A percentile compares a stretch with the other conserved stretches of the same genome.
Conservation (phyloP, 176 grass and related monocot genomes). For the Rhynchospora breviuscula region DNA sequence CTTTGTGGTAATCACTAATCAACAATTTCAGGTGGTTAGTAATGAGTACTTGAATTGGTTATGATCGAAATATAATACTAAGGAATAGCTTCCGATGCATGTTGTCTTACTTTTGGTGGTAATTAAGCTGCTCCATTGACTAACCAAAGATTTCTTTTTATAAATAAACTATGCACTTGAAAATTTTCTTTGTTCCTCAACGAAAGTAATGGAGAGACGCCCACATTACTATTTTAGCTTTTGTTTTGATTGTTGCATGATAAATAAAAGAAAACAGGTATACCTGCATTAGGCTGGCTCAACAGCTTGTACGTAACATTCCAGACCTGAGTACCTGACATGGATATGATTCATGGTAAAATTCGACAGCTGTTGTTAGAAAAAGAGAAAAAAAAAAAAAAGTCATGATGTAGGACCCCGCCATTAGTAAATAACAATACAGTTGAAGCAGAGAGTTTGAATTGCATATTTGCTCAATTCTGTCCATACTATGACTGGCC, state of each 20-base stretch:
- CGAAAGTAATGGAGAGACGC: neutral
- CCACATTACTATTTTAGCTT: neutral
- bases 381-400: too few species aligned
- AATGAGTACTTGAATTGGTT: neutral
- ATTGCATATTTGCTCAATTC: conserved; percentile 11
- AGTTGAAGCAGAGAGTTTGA: neutral
- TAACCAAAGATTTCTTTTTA: neutral
- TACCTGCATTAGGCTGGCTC: neutral
- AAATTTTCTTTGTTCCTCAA: neutral
- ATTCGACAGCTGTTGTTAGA: neutral
- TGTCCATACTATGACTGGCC: neutral
- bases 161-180: neutral
- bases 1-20: neutral
- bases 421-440: neutral
- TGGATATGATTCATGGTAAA: neutral
- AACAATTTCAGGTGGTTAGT: neutral
- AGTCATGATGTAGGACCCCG: neutral
- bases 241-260: neutral
- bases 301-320: neutral
- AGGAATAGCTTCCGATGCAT: neutral
- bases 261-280: neutral
- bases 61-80: neutral
- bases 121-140: neutral
- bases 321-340: neutral
- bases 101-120: neutral